phyloP scores from a whole-genome alignment of 1,284 basidiomycete genomes.

The Marasmius sp. region DNA sequence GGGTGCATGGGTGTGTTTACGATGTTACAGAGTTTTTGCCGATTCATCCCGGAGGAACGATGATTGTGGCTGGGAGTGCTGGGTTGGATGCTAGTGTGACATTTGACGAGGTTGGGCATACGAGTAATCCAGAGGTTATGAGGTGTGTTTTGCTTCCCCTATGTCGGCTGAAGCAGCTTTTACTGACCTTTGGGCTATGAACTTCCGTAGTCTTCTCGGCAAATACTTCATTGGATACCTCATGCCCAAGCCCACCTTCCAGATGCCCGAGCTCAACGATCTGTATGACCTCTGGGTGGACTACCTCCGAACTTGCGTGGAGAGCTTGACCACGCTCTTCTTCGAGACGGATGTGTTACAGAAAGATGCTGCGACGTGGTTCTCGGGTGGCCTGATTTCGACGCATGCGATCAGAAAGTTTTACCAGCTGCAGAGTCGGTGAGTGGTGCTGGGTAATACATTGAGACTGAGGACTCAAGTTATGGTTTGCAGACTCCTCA shows the following conservation, averaged over 20 bases:
- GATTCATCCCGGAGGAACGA: conserved; percentile 11
- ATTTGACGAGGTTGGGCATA: conserved; percentile 12
- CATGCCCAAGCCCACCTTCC: conserved; percentile 9
- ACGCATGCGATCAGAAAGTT: conserved; percentile 12
- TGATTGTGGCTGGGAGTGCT: conserved; percentile 11
- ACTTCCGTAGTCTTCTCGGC: conserved; percentile 4
- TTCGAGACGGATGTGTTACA: conserved; percentile 11
- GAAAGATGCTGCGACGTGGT: conserved; percentile 11
- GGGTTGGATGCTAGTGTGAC: conserved; percentile 8
- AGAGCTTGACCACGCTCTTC: conserved; percentile 11
- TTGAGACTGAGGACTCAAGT: not conserved
- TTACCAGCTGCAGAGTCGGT: conserved; percentile 13
- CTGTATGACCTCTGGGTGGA: conserved; percentile 13
- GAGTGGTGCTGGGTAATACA: not conserved
- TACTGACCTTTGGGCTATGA: not conserved
- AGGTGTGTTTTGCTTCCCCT: not conserved
- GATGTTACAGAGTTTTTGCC: conserved; percentile 12
- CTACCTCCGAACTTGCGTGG: conserved; percentile 10
- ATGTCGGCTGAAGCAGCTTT: not conserved
- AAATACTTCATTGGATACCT: conserved; percentile 15
- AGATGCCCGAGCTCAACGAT: conserved; percentile 7
- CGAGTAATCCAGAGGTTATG: conserved; percentile 12
- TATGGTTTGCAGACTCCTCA: conserved; percentile 3
- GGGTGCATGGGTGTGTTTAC: conserved; percentile 12
- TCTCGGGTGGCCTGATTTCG: conserved; percentile 10